Percentiles rank a stretch among this genome's conserved stretches.
Conservation (phyloP, 805 yeast genomes). For the Nakazawaea ambrosiae region DNA sequence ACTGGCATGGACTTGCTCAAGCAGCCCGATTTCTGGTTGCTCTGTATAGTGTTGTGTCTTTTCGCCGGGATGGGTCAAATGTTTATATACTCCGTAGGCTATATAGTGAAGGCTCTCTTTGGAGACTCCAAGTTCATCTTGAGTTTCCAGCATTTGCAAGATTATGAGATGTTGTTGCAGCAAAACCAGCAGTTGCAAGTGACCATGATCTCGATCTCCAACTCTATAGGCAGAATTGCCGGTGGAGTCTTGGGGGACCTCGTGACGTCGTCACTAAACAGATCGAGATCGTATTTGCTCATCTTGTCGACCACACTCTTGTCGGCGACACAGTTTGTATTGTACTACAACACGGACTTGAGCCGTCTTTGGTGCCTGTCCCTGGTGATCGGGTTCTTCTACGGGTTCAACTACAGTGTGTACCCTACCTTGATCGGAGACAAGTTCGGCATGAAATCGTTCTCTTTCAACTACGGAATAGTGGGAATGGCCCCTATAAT, state of each 20-base stretch:
- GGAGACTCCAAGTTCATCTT: slow-evolving; percentile 16
- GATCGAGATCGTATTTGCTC: slow-evolving; percentile 48
- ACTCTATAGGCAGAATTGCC: slow-evolving; percentile 57
- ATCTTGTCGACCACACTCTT: slow-evolving; percentile 44
- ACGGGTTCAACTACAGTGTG: slow-evolving; percentile 67
- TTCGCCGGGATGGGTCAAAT: slow-evolving; percentile 65
- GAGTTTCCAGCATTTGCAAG: slow-evolving; percentile 6
- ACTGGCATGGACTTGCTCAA: slow-evolving; percentile 17
- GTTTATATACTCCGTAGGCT: slow-evolving; percentile 71
- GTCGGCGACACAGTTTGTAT: slow-evolving; percentile 43
- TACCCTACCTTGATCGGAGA: slow-evolving; percentile 76
- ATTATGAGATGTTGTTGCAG: slow-evolving; percentile 27
- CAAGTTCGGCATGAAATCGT: slow-evolving; percentile 58
- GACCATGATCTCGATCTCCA: slow-evolving; percentile 58
- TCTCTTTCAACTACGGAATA: slow-evolving; percentile 70
- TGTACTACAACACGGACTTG: slow-evolving; percentile 27
- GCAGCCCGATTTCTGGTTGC: slow-evolving; percentile 38
- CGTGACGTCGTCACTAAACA: slow-evolving; percentile 36
- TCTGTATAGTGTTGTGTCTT: slow-evolving; percentile 43
- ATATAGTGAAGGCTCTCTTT: slow-evolving; percentile 48
- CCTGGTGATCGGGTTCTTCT: slow-evolving; percentile 56
- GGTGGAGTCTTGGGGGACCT: slow-evolving; percentile 63
- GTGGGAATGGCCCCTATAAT: slow-evolving; percentile 60
- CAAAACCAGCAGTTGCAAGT: slow-evolving; percentile 65
- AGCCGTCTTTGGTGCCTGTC: slow-evolving; percentile 42